Evolutionary conservation across 2,329 filamentous ascomycete species (phyloP).

Genomic region (Xylaria sp.): DNA sequence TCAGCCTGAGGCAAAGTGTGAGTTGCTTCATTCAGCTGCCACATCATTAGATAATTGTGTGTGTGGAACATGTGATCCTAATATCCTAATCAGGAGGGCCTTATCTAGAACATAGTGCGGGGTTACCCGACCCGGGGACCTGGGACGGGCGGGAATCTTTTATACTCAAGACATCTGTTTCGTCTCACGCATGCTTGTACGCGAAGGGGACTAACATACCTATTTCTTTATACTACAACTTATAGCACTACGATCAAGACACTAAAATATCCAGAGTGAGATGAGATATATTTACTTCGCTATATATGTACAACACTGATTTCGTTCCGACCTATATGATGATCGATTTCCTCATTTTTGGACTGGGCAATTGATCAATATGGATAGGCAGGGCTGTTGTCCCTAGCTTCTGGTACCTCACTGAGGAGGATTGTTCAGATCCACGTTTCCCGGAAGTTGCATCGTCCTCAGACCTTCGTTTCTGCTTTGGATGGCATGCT

Average conservation of each 20-base stretch:
- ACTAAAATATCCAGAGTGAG: neutral
- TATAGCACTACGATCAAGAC: neutral
- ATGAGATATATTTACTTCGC: neutral
- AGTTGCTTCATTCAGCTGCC: too few relatives aligned
- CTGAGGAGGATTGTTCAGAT: neutral
- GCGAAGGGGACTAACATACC: too few relatives aligned
- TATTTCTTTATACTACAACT: neutral
- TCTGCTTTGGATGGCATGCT: constrained; percentile 24
- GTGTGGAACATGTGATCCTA: neutral
- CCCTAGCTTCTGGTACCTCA: neutral
- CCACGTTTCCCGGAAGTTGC: neutral
- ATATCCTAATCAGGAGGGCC: neutral
- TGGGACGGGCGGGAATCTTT: too few relatives aligned
- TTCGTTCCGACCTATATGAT: neutral
- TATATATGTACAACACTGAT: neutral
- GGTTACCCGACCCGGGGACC: neutral
- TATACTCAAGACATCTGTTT: too few relatives aligned
- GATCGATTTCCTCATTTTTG: neutral
- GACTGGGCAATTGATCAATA: neutral
- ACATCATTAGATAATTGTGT: too few relatives aligned
- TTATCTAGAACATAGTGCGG: neutral
- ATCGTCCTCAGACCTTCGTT: constrained; percentile 21
- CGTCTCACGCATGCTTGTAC: neutral
- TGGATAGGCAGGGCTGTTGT: neutral
- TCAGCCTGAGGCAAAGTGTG: too few relatives aligned